phyloP scores from a whole-genome alignment of 768 basidiomycete species.

The Mycena capillaripes region DNA sequence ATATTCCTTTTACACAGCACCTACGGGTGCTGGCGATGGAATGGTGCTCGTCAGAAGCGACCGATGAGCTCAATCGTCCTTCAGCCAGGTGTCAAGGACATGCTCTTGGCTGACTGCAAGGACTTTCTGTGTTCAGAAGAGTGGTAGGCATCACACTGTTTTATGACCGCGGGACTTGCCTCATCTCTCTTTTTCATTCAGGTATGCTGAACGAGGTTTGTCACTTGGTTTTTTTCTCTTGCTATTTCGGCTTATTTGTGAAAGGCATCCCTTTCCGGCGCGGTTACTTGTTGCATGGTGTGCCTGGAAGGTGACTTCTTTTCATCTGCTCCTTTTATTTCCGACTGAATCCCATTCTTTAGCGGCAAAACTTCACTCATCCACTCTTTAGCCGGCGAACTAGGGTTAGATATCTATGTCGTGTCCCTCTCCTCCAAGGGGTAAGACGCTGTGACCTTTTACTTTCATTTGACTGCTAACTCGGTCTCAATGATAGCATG shows the following conservation, averaged over 20 bases:
- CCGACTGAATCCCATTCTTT: constrained; percentile 11
- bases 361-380: constrained; percentile 92
- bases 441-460: constrained; percentile 54
- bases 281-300: constrained; percentile 88
- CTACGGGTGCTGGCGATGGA: constrained; percentile 89
- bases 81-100: constrained; percentile 91
- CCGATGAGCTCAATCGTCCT: constrained; percentile 95
- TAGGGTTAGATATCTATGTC: constrained; percentile 92
- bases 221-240: constrained; percentile 29
- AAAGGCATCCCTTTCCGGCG: constrained; percentile 90
- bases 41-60: constrained; percentile 88
- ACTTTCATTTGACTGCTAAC: constrained; percentile 30
- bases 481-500: constrained; percentile 67
- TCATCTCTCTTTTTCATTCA: constrained; percentile 48
- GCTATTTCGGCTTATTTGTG: constrained; percentile 25
- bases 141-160: constrained; percentile 67
- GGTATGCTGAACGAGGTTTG: constrained; percentile 93
- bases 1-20: constrained; percentile 59
- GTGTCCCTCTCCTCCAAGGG: constrained; percentile 91
- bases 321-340: constrained; percentile 34
- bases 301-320: constrained; percentile 78
- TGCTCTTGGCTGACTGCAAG: constrained; percentile 89
- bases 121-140: constrained; percentile 89
- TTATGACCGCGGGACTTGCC: constrained; percentile 34
- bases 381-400: constrained; percentile 87